Conservation (phyloP, 2,329 filamentous ascomycete genomes). For the Beauveria bassiana region DNA sequence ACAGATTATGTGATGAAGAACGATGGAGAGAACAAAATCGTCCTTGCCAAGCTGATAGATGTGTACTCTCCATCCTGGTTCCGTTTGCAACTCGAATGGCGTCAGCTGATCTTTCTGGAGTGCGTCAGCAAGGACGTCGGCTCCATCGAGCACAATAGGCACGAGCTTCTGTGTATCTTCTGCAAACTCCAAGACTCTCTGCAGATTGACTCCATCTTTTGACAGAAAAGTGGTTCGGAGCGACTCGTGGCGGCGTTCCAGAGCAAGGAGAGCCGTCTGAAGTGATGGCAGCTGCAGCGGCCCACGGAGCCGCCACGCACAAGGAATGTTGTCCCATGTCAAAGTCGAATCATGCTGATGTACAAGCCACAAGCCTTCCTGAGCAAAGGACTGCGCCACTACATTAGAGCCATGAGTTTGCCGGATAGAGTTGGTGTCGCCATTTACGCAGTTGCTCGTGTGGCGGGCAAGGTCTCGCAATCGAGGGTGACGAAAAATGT, state of each 20-base stretch:
- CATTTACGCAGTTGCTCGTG: no score
- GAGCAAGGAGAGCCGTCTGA: background rate
- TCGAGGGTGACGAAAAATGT: constrained; percentile 18
- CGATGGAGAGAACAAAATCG: constrained; percentile 14
- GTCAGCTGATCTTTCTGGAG: constrained; percentile 13
- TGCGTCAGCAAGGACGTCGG: background rate
- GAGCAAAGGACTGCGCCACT: constrained; percentile 15
- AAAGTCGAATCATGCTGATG: constrained; percentile 8
- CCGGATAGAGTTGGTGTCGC: background rate
- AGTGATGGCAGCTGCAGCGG: constrained; percentile 7
- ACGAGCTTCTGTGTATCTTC: background rate
- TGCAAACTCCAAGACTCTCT: background rate
- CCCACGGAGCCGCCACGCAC: constrained; percentile 7
- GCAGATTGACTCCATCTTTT: background rate
- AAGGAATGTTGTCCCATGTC: constrained; percentile 12
- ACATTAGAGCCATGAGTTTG: background rate
- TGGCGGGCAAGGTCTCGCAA: background rate
- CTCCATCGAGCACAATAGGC: background rate
- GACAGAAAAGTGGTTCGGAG: constrained; percentile 5
- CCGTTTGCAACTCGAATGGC: constrained; percentile 17
- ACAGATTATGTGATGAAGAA: constrained; percentile 10
- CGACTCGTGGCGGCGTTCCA: constrained; percentile 13
- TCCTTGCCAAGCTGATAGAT: constrained; percentile 11
- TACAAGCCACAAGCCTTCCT: constrained; percentile 14
- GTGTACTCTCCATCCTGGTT: constrained; percentile 16